Conservation (phyloP, 148 eudicot genomes). For the Polygonum aviculare region DNA sequence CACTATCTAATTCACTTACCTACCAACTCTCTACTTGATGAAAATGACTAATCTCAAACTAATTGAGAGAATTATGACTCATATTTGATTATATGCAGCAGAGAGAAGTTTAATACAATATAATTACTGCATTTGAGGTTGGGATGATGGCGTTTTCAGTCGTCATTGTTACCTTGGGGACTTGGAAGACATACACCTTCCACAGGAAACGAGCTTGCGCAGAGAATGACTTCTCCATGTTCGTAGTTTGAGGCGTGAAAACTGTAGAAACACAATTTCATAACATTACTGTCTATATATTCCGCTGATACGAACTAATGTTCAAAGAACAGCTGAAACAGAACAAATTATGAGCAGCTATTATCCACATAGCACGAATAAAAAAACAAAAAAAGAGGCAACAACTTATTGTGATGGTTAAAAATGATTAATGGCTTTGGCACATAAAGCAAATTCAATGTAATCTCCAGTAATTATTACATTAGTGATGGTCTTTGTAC, state of each 20-base stretch:
- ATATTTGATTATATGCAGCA: constrained; percentile 6
- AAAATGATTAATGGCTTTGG: background rate
- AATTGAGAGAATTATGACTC: background rate
- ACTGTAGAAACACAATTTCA: constrained; percentile 29
- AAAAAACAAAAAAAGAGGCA: background rate
- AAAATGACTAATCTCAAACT: background rate
- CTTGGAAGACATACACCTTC: constrained; percentile 56
- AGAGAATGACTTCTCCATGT: constrained; percentile 44
- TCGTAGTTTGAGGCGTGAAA: constrained; percentile 51
- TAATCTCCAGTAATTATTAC: background rate
- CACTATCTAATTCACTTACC: background rate
- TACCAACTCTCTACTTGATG: constrained; percentile 9
- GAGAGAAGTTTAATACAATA: background rate
- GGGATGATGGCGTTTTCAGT: background rate
- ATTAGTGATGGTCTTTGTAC: background rate
- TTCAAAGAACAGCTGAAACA: background rate
- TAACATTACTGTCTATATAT: background rate
- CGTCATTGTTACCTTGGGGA: constrained; percentile 46
- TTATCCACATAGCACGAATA: background rate
- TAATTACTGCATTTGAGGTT: constrained; percentile 2
- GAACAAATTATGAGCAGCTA: background rate
- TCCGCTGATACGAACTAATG: background rate
- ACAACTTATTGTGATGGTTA: background rate
- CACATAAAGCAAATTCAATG: background rate
- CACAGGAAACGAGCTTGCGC: constrained; percentile 62